Conservation (phyloP, 192 early-diverging fungal genomes). For the Diversispora epigaea region DNA sequence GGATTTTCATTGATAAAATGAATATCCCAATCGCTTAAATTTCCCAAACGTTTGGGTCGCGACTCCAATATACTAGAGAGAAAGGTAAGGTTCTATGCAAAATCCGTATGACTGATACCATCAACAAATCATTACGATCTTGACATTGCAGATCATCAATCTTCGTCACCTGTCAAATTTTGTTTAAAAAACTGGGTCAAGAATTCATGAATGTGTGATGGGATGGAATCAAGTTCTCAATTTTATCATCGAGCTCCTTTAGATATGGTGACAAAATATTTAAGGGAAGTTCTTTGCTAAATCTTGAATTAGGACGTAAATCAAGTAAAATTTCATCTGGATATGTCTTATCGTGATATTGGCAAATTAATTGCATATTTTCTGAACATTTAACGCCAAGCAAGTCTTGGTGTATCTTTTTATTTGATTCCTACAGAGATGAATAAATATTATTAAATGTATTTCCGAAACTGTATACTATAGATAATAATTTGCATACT, state of each 20-base stretch:
- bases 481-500: neutral
- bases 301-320: constrained; percentile 15
- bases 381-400: neutral
- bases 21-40: neutral
- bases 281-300: constrained; percentile 2
- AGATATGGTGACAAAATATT: constrained; percentile 14
- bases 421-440: constrained; percentile 16
- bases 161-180: constrained; percentile 18
- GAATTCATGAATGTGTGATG: constrained; percentile 20
- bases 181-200: constrained; percentile 23
- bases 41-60: too few species aligned
- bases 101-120: constrained; percentile 21
- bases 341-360: constrained; percentile 1
- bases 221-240: constrained; percentile 32
- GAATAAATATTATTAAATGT: constrained; percentile 11
- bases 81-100: neutral
- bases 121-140: constrained; percentile 22
- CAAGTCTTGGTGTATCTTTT: constrained; percentile 3
- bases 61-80: too few species aligned
- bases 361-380: constrained; percentile 25
- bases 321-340: neutral
- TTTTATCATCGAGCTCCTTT: constrained; percentile 22
- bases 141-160: constrained; percentile 23
- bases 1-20: too few species aligned
- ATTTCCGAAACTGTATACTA: neutral